phyloP scores from a whole-genome alignment of 2,329 filamentous ascomycete species.

The Diplocarpon mali region DNA sequence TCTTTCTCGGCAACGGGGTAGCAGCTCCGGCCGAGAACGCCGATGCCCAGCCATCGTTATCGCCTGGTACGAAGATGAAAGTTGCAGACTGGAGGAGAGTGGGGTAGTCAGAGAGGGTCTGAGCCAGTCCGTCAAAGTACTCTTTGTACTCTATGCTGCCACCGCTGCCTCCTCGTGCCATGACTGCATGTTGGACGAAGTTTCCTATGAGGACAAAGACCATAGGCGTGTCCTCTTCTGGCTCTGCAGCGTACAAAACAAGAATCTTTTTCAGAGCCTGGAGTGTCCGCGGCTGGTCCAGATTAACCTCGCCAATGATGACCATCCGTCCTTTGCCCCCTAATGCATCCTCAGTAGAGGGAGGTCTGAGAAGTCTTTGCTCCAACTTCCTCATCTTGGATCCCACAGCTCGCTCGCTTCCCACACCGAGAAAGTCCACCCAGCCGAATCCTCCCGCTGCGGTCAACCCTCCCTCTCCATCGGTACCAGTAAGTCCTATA shows the following conservation, averaged over 20 bases:
- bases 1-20: constrained; percentile 55
- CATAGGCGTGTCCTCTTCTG: constrained; percentile 56
- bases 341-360: constrained; percentile 14
- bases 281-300: constrained; percentile 74
- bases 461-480: constrained; percentile 42
- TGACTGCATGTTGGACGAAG: constrained; percentile 58
- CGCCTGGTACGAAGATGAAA: constrained; percentile 88
- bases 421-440: constrained; percentile 90
- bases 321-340: constrained; percentile 46
- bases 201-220: constrained; percentile 78
- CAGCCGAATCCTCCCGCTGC: constrained; percentile 83
- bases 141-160: constrained; percentile 96
- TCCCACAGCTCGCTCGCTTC: constrained; percentile 77
- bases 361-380: constrained; percentile 45
- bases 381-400: constrained; percentile 75
- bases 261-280: constrained; percentile 74
- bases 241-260: constrained; percentile 56
- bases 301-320: constrained; percentile 75
- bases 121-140: constrained; percentile 80
- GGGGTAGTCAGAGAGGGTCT: constrained; percentile 73
- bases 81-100: constrained; percentile 66
- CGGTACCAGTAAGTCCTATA: constrained; percentile 54
- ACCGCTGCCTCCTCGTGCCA: constrained; percentile 57
- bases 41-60: constrained; percentile 95
- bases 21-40: constrained; percentile 69